Evolutionary conservation across 1,139 yeast genomes (phyloP).

Genomic region (Yamadazyma dendronema): DNA sequence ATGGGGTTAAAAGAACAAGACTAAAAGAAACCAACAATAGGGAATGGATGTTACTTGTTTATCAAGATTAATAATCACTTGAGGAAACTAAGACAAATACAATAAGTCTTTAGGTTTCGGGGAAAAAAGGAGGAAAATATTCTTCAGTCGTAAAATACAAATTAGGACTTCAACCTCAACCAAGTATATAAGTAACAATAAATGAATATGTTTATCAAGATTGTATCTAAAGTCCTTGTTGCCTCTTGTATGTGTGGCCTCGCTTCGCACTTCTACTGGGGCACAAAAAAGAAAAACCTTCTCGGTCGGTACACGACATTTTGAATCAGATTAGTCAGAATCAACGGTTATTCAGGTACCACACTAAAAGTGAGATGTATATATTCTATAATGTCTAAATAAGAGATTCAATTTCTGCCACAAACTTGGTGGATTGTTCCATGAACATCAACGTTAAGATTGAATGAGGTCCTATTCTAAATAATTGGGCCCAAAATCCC

Average conservation of each 20-base stretch:
- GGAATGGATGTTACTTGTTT: too few species aligned
- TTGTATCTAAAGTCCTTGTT: neutral
- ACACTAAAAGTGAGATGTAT: too few species aligned
- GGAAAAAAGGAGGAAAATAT: too few species aligned
- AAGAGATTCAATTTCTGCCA: constrained; percentile 22
- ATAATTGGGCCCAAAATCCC: constrained; percentile 90
- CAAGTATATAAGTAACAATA: neutral
- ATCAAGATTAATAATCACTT: too few species aligned
- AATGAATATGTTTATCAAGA: neutral
- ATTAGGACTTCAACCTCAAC: neutral
- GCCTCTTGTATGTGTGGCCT: constrained; percentile 2
- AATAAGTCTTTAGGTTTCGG: too few species aligned
- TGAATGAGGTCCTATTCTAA: constrained; percentile 95
- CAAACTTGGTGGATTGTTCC: constrained; percentile 86
- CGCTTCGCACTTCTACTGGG: neutral
- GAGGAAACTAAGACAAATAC: too few species aligned
- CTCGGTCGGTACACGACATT: neutral
- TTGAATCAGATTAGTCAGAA: too few species aligned
- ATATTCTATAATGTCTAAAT: constrained; percentile 4
- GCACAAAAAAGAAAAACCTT: too few species aligned
- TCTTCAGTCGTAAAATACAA: neutral
- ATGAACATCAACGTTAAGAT: constrained; percentile 85
- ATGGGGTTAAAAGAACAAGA: too few species aligned
- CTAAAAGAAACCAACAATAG: too few species aligned
- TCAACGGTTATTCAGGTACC: too few species aligned